A percentile compares a stretch with the other conserved stretches of the same genome.
phyloP scores from a whole-genome alignment of 345 rosid genomes.

The Hibiscus trionum region DNA sequence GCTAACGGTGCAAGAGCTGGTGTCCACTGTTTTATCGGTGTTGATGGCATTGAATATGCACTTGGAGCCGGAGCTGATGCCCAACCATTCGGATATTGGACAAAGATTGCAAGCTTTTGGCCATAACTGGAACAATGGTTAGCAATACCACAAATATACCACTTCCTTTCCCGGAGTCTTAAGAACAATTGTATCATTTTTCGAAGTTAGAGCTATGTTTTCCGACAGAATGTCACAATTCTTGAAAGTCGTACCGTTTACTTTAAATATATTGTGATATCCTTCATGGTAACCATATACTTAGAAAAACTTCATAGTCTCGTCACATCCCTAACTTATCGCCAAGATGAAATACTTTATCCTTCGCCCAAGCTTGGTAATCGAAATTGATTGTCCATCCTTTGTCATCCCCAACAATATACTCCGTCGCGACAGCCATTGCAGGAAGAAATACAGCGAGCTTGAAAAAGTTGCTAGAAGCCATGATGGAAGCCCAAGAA shows the following conservation, averaged over 20 bases:
- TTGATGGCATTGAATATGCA: not conserved
- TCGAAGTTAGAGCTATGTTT: slow-evolving; percentile 1
- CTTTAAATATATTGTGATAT: slow-evolving; percentile 29
- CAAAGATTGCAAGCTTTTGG: slow-evolving; percentile 32
- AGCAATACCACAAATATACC: slow-evolving; percentile 38
- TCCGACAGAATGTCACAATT: slow-evolving; percentile 11
- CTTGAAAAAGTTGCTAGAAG: slow-evolving; percentile 6
- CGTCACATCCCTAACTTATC: slow-evolving; percentile 24
- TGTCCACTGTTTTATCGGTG: not conserved
- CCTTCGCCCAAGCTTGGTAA: slow-evolving; percentile 29
- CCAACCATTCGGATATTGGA: not conserved
- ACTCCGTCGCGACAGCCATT: slow-evolving; percentile 15
- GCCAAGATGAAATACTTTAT: slow-evolving; percentile 25
- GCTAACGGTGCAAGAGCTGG: not conserved
- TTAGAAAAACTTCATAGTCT: not conserved
- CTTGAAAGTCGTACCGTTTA: slow-evolving; percentile 20
- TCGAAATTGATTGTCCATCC: slow-evolving; percentile 24
- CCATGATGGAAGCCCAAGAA: slow-evolving; percentile 16
- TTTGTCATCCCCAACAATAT: slow-evolving; percentile 23
- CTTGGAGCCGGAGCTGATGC: slow-evolving; percentile 6
- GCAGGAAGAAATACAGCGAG: slow-evolving; percentile 26
- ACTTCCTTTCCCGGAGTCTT: slow-evolving; percentile 23
- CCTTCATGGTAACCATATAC: slow-evolving; percentile 23
- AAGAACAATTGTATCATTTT: slow-evolving; percentile 28
- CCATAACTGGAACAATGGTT: slow-evolving; percentile 20